Percentiles rank a stretch among this genome's conserved stretches.
These are phyloP conservation scores for Stagonosporopsis vannaccii DNA, from an alignment of 2,329 filamentous ascomycete species.

Conservation along the genomic window DNA sequence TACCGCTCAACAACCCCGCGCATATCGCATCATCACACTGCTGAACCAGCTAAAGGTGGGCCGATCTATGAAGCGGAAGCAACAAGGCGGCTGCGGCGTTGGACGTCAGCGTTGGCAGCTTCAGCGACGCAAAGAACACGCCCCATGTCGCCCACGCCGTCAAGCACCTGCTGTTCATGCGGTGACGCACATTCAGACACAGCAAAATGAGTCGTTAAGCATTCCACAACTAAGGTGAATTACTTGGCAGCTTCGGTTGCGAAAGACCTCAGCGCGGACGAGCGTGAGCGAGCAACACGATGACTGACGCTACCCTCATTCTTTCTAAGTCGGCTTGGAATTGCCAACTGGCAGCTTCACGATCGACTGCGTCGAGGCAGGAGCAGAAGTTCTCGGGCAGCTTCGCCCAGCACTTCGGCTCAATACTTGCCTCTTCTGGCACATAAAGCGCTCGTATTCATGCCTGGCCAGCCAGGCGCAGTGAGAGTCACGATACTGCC, in stretches of 20 bases:
- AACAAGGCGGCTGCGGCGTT: slow-evolving; percentile 95
- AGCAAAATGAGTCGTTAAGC: background rate
- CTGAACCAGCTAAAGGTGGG: slow-evolving; percentile 87
- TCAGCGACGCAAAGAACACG: too few relatives aligned
- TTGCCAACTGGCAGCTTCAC: too few relatives aligned
- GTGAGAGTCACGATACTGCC: too few relatives aligned
- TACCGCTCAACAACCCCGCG: slow-evolving; percentile 83
- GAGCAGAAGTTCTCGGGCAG: background rate
- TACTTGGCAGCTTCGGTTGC: background rate
- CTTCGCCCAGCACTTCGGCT: too few relatives aligned
- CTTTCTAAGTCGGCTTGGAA: too few relatives aligned
- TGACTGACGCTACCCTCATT: background rate
- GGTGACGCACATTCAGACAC: background rate
- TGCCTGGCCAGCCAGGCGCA: background rate
- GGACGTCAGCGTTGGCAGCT: too few relatives aligned
- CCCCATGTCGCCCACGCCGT: slow-evolving; percentile 97
- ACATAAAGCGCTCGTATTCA: background rate
- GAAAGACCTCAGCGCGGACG: background rate
- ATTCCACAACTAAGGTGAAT: background rate
- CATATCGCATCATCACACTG: slow-evolving; percentile 85
- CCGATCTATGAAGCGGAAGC: slow-evolving; percentile 91
- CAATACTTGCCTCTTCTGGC: background rate
- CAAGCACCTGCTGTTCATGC: slow-evolving; percentile 95
- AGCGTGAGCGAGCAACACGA: background rate
- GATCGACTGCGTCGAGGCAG: background rate